phyloP scores from a whole-genome alignment of 2,329 filamentous ascomycete species.

The Ophiostoma angusticollis region DNA sequence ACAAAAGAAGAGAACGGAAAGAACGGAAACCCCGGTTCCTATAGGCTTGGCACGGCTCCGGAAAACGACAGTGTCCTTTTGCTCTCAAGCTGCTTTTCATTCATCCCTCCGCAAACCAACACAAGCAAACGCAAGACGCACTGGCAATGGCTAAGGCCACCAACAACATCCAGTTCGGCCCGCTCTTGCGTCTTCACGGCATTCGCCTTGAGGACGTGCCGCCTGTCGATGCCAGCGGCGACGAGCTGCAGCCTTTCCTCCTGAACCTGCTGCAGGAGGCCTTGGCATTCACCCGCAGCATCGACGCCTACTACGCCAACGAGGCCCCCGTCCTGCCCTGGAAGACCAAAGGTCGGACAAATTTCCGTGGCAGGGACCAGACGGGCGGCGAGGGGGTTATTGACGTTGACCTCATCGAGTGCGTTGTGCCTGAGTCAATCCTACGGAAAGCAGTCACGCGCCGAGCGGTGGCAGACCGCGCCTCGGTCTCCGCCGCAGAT shows the following conservation, averaged over 20 bases:
- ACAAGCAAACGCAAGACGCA: neutral
- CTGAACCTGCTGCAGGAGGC: constrained; percentile 43
- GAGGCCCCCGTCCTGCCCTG: constrained; percentile 16
- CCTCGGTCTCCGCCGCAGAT: neutral
- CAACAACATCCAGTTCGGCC: constrained; percentile 23
- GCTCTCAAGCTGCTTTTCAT: no score
- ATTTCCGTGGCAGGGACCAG: constrained; percentile 25
- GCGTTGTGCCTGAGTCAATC: constrained; percentile 27
- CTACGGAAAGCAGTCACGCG: constrained; percentile 12
- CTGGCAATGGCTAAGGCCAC: neutral
- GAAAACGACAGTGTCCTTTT: no score
- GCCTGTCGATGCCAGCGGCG: constrained; percentile 22
- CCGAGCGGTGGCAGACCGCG: neutral
- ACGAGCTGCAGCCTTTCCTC: constrained; percentile 39
- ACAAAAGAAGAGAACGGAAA: no score
- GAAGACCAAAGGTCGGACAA: constrained; percentile 27
- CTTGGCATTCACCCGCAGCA: constrained; percentile 42
- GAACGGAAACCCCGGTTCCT: no score
- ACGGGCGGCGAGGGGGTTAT: constrained; percentile 29
- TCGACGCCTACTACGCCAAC: constrained; percentile 9
- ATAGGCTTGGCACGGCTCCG: no score
- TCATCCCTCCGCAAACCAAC: neutral
- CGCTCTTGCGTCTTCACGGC: constrained; percentile 42
- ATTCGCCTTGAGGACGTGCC: constrained; percentile 36
- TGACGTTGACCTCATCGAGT: constrained; percentile 40